Percentiles rank a stretch among this genome's conserved stretches.
These are phyloP conservation scores for Pythium brachiatum DNA, from an alignment of 352 stramenopile species.

Conservation along the genomic window DNA sequence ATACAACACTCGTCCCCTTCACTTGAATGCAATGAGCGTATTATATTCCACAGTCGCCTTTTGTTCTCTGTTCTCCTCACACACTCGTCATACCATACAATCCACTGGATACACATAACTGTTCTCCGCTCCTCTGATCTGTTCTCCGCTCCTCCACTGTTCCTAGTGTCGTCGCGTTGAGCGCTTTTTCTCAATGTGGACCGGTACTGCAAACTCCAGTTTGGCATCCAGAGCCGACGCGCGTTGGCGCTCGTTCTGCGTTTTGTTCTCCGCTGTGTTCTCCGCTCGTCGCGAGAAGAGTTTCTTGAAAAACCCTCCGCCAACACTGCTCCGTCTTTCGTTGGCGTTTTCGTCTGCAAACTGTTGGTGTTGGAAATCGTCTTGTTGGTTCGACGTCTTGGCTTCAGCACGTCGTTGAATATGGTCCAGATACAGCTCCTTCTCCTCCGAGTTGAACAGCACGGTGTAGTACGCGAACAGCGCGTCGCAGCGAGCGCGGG, in stretches of 20 bases:
- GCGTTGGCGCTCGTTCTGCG: conserved; percentile 18
- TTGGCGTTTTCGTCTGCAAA: not conserved
- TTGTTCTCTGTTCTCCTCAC: not conserved
- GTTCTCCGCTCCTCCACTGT: conserved; percentile 9
- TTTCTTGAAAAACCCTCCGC: conserved; percentile 29
- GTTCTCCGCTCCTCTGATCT: not conserved
- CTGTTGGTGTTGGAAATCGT: not conserved
- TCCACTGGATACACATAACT: not conserved
- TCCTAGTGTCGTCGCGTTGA: conserved; percentile 6
- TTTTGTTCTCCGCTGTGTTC: not conserved
- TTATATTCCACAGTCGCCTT: not conserved
- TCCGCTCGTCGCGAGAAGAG: conserved; percentile 27
- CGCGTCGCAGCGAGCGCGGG: conserved; percentile 33
- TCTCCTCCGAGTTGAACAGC: conserved; percentile 62
- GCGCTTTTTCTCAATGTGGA: conserved; percentile 35
- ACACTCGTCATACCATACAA: not conserved
- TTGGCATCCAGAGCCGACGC: conserved; percentile 26
- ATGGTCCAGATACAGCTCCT: conserved; percentile 52
- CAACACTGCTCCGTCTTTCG: not conserved
- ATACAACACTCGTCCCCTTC: too few species aligned
- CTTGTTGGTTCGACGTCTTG: conserved; percentile 10
- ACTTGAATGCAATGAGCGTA: not conserved
- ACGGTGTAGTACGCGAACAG: conserved; percentile 70
- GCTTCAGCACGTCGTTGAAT: conserved; percentile 32
- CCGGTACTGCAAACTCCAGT: conserved; percentile 56